Conservation (phyloP, 305 asterid genomes). For the Stenogyne calaminthoides region DNA sequence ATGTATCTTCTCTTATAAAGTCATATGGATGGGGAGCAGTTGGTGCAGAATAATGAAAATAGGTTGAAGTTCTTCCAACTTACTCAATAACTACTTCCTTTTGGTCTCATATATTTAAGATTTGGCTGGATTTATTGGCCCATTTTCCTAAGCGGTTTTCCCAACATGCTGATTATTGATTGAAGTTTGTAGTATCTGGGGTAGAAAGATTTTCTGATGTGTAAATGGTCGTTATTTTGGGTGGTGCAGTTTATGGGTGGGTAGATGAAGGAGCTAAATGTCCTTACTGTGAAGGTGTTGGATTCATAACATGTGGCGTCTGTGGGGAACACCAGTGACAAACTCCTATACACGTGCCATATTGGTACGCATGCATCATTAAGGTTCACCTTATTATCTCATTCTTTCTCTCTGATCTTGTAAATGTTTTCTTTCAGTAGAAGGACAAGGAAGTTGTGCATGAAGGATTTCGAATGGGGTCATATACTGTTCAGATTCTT, state of each 20-base stretch:
- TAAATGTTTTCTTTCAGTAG: neutral
- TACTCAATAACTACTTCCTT: neutral
- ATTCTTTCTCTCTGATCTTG: neutral
- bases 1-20: neutral
- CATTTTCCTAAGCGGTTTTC: neutral
- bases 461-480: neutral
- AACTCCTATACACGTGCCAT: neutral
- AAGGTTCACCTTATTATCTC: neutral
- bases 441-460: neutral
- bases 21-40: neutral
- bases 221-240: neutral
- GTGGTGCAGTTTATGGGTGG: slow-evolving; percentile 86
- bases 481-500: neutral
- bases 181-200: neutral
- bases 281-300: slow-evolving; percentile 82
- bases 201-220: neutral
- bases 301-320: slow-evolving; percentile 60
- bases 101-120: neutral
- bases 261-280: slow-evolving; percentile 84
- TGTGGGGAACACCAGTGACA: slow-evolving; percentile 46
- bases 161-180: neutral
- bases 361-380: neutral
- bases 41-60: neutral
- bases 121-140: neutral
- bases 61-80: neutral